A percentile compares a stretch with the other conserved stretches of the same genome.
These are phyloP conservation scores for Eutypella sp. DNA, from an alignment of 2,329 filamentous ascomycete genomes.

Conservation along the genomic window DNA sequence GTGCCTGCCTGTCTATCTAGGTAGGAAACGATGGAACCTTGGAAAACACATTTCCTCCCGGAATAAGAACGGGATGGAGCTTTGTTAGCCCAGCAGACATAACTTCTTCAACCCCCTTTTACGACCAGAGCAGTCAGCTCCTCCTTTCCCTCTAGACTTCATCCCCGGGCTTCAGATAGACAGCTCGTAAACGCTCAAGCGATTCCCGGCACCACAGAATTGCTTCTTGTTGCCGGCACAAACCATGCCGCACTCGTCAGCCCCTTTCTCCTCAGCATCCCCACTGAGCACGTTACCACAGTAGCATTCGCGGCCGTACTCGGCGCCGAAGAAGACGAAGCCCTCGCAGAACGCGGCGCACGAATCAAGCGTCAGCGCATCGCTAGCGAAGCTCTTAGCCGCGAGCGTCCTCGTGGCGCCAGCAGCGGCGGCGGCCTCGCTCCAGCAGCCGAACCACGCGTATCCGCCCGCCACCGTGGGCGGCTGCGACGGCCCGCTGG, in stretches of 20 bases:
- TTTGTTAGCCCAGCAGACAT: no score
- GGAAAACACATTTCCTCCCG: no score
- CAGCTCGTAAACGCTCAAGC: conserved; percentile 25
- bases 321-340: conserved; percentile 29
- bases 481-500: conserved; percentile 4
- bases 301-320: conserved; percentile 32
- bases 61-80: no score
- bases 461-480: conserved; percentile 14
- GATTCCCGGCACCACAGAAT: conserved; percentile 26
- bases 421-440: conserved; percentile 25
- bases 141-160: no score
- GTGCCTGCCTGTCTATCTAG: no score
- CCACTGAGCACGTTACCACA: conserved; percentile 29
- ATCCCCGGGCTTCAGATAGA: no score
- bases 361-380: conserved; percentile 29
- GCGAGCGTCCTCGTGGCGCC: conserved; percentile 26
- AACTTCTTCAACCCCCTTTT: no score
- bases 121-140: no score
- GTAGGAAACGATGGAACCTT: no score
- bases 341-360: conserved; percentile 27
- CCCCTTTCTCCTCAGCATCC: conserved; percentile 12
- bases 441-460: conserved; percentile 31
- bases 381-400: conserved; percentile 14
- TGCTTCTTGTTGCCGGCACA: conserved; percentile 20
- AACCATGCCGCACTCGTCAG: conserved; percentile 17